A percentile compares a stretch with the other conserved stretches of the same genome.
Conservation (phyloP, 2,329 filamentous ascomycete species). For the Fusarium caatingaense region DNA sequence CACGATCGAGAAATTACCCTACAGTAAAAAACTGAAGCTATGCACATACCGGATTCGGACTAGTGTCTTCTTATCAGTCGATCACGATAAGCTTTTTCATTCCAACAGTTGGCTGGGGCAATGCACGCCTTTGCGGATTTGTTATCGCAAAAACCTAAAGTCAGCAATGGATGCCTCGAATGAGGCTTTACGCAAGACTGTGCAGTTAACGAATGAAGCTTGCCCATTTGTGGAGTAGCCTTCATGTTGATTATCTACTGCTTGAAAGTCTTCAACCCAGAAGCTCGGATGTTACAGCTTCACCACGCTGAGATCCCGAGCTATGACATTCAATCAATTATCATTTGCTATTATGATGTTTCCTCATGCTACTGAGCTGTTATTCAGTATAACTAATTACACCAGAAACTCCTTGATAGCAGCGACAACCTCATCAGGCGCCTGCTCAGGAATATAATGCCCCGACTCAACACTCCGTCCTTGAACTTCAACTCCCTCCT, state of each 20-base stretch:
- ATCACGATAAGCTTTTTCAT: neutral
- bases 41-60: neutral
- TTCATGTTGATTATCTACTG: too few species aligned
- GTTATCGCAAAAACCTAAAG: neutral
- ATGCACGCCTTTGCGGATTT: neutral
- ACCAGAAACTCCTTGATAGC: constrained; percentile 56
- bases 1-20: neutral
- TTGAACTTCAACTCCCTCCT: constrained; percentile 49
- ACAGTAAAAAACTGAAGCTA: neutral
- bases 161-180: neutral
- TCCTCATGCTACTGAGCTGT: too few species aligned
- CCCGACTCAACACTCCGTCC: constrained; percentile 59
- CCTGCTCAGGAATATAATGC: constrained; percentile 64
- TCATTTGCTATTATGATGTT: too few species aligned
- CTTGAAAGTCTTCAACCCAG: too few species aligned
- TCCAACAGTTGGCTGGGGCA: neutral
- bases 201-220: neutral
- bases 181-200: neutral
- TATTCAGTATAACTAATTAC: too few species aligned
- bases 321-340: too few species aligned
- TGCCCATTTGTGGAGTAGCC: neutral
- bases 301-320: too few species aligned
- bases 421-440: constrained; percentile 58
- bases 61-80: neutral
- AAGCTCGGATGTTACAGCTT: too few species aligned